Conservation (phyloP, 345 rosid genomes). For the Populus nigra region DNA sequence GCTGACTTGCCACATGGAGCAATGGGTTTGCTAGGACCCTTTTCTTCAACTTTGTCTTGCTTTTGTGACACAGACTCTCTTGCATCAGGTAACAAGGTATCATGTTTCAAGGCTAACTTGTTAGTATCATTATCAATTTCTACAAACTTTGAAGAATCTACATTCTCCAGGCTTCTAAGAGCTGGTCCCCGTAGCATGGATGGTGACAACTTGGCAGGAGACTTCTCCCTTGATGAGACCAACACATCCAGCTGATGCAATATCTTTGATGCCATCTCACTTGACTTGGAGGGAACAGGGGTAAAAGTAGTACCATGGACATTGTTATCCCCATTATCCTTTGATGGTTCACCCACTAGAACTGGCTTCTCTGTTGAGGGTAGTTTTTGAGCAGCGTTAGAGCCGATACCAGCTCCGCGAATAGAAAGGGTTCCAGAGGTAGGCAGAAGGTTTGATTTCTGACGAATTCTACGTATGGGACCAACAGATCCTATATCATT, state of each 20-base stretch:
- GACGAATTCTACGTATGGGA: conserved; percentile 87
- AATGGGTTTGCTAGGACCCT: conserved; percentile 13
- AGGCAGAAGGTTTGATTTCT: conserved; percentile 63
- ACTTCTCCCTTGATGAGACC: conserved; percentile 58
- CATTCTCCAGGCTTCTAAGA: conserved; percentile 68
- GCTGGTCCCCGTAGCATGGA: conserved; percentile 75
- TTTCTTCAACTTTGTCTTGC: conserved; percentile 27
- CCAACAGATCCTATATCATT: conserved; percentile 73
- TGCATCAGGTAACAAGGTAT: conserved; percentile 18
- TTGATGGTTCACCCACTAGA: conserved; percentile 26
- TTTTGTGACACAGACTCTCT: conserved; percentile 34
- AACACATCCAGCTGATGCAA: conserved; percentile 65
- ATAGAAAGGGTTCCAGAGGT: conserved; percentile 33
- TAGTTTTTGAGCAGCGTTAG: conserved; percentile 27
- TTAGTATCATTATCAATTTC: conserved; percentile 43
- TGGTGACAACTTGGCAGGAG: conserved; percentile 69
- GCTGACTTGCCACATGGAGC: conserved; percentile 29
- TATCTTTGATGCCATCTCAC: conserved; percentile 77
- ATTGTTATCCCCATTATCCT: conserved; percentile 37
- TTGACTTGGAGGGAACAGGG: conserved; percentile 71
- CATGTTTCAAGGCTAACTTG: conserved; percentile 23
- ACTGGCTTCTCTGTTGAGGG: conserved; percentile 30
- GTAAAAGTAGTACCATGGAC: conserved; percentile 42
- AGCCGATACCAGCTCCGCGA: conserved; percentile 27
- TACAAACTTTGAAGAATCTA: conserved; percentile 49